Base-by-base conservation (phyloP, 257 asterid genomes). In the Rauvolfia tetraphylla region DNA sequence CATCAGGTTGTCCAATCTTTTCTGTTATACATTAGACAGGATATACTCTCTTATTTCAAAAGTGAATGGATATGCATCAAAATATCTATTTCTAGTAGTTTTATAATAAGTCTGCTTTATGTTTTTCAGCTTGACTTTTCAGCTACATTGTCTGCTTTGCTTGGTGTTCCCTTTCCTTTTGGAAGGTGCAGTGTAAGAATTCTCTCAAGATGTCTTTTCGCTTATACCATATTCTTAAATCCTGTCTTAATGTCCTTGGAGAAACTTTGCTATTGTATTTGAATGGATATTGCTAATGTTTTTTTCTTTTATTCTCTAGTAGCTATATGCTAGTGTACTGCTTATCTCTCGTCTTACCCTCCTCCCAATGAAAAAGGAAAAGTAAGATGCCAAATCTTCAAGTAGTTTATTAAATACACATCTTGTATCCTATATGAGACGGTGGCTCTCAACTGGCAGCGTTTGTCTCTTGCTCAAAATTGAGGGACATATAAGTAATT, bases 81-180 rank as follows among this genome's bases (percentile, higher is more conserved):
- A 49, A 27, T n/a, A 8, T n/a, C 18, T 17, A 7, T 76, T 46
- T 48, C 15, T 49, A 31, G 6, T 34, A 49, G 20, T 67, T 68
- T 74, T 76, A 67, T 39, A 49, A 49, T 68, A 54, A 22, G 33
- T 73, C 34, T 29, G 66, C 48, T 57, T 44, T 58, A 36, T 78
- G 11, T 38, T 76, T 83, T 84, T 85, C 92, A 93, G 98, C 97
- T 94, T 82, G 98, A 94, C 85, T 94, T 94, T 76, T 89, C 93
- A 3, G 93, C 87, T 25, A 92, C 98, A 73, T 92, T 92, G 38
- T 88, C 95, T 85, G 92, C 97, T 25, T 85, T 94, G 83, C 91
- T 94, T 80, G 98, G 96, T 74, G 54, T 94, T 81, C 98, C 98
- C 48, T 86, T 89, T 88, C 98, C 98, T 76, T 94, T 94, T 82